Evolutionary conservation across 192 early-diverging fungal genomes (phyloP).

Genomic region (Coemansia guatemalensis): DNA sequence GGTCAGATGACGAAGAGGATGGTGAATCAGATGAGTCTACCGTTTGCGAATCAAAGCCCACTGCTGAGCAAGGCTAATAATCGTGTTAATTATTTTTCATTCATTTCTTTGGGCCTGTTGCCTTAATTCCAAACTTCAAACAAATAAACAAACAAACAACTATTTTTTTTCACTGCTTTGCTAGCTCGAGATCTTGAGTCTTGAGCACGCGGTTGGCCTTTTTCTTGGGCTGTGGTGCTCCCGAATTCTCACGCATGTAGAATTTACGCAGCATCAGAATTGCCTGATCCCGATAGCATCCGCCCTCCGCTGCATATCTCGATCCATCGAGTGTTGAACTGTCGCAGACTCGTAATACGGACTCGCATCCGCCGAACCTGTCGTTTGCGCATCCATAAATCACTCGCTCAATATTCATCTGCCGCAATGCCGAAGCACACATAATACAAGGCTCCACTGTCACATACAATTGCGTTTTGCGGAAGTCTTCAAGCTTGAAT

Average conservation of each 20-base stretch:
- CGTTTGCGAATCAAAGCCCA: not conserved
- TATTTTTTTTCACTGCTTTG: no score
- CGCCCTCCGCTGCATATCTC: constrained; percentile 64
- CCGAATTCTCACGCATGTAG: constrained; percentile 87
- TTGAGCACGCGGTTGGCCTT: constrained; percentile 84
- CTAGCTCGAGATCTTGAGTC: constrained; percentile 46
- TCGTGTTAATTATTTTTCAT: no score
- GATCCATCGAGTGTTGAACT: constrained; percentile 48
- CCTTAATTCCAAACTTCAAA: not conserved
- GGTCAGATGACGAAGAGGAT: constrained; percentile 57
- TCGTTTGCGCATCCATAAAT: constrained; percentile 93
- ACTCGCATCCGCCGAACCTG: constrained; percentile 95
- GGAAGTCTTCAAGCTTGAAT: constrained; percentile 50
- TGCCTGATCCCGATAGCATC: constrained; percentile 76
- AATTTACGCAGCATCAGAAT: constrained; percentile 86
- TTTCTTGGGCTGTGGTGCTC: constrained; percentile 84
- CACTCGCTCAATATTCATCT: constrained; percentile 77
- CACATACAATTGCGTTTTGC: constrained; percentile 77
- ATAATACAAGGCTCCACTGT: constrained; percentile 98
- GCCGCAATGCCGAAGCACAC: constrained; percentile 91
- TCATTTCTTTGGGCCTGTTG: no score
- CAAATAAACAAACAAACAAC: not conserved
- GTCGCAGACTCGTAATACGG: constrained; percentile 73
- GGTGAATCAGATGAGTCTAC: constrained; percentile 20
- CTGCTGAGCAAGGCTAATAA: constrained; percentile 1